Base-by-base conservation (phyloP, 73 alveolate species). In the Durusdinium trenchii region DNA sequence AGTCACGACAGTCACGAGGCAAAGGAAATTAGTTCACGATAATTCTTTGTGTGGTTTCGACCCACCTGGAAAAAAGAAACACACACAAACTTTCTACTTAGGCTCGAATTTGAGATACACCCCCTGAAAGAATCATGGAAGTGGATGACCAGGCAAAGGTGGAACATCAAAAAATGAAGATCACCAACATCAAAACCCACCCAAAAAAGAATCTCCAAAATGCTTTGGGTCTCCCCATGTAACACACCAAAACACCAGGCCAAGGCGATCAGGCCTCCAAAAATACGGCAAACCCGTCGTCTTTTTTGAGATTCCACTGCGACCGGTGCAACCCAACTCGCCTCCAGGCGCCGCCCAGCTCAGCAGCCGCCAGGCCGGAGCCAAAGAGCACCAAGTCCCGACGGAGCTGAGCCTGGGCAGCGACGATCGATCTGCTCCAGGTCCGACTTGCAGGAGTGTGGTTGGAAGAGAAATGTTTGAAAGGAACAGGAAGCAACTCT, bases 311-410 rank as follows among this genome's bases (percentile, higher is more conserved):
- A n/a, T n/a, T n/a, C n/a, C n/a, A n/a, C n/a, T n/a, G n/a, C n/a
- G n/a, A n/a, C n/a, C n/a, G n/a, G n/a, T n/a, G n/a, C 76, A 35
- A 62, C 76, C 38, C 76, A 35, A 6, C 6, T 20, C 84, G 32
- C 87, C 87, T 40, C 87, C 87, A 78, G 61, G 52, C 45, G 0
- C 43, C 7, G n/a, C 67, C 71, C 92, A 82, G 48, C 92, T 82
- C 92, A 6, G 48, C 50, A 3, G 71, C 92, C 73, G 92, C 92
- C 92, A 82, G 50, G 36, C 38, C 71, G 42, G 92, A 82, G 71
- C 92, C 92, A 48, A 82, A 82, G 92, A 71, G 71, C 92, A 82
- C 92, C 73, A 82, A 42, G 47, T 82, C 92, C 48, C 5, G n/a
- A 7, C 71, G 92, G 50, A 82, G 50, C 26, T 4, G 43, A 18